These are phyloP conservation scores for Aspergillus sp. DNA, from an alignment of 2,329 filamentous ascomycete species.

Conservation along the genomic window DNA sequence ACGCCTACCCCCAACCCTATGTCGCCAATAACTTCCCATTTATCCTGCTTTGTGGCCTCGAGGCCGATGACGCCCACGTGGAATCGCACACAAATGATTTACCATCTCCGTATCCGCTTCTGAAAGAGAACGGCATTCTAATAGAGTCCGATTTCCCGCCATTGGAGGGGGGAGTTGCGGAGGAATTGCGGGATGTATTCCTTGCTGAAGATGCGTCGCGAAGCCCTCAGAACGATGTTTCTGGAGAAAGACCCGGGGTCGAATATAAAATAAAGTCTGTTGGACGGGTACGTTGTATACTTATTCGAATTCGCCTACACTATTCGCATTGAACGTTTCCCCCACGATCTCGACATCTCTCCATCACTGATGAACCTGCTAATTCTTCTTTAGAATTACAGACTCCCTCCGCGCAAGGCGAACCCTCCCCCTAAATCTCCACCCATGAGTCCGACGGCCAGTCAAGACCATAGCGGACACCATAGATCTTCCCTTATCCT, in stretches of 20 bases:
- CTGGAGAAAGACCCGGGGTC: conserved; percentile 49
- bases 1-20: conserved; percentile 61
- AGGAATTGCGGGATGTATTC: conserved; percentile 66
- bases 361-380: conserved; percentile 10
- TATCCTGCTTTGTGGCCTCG: conserved; percentile 76
- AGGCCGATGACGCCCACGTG: conserved; percentile 35
- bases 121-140: conserved; percentile 58
- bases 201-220: conserved; percentile 63
- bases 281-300: conserved; percentile 70
- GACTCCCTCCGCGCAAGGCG: conserved; percentile 63
- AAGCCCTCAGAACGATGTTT: conserved; percentile 53
- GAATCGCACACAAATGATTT: conserved; percentile 32
- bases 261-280: conserved; percentile 70
- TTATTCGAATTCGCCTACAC: background rate
- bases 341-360: background rate
- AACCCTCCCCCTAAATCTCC: conserved; percentile 56
- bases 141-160: conserved; percentile 71
- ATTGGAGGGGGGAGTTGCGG: conserved; percentile 64
- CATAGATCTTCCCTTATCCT: conserved; percentile 57
- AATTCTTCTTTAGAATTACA: conserved; percentile 45
- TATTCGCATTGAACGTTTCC: background rate
- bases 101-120: conserved; percentile 52
- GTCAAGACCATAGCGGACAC: conserved; percentile 44
- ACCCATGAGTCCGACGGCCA: conserved; percentile 50
- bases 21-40: conserved; percentile 85